These are phyloP conservation scores for Anisodus tanguticus DNA, from an alignment of 257 asterid species.

Conservation along the genomic window DNA sequence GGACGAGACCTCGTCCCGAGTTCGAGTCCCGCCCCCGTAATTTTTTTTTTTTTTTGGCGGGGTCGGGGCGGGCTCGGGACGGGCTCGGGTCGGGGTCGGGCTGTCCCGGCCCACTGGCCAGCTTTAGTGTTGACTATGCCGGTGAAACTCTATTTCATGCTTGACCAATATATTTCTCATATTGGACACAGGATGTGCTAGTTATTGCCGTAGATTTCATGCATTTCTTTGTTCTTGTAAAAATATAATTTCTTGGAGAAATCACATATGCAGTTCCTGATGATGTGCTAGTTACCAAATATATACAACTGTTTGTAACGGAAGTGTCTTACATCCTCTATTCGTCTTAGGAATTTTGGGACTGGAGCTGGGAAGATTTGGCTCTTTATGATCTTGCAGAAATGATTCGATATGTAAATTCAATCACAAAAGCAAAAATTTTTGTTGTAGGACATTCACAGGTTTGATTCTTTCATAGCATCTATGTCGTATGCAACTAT, in stretches of 20 bases:
- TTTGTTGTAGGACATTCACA: constrained; percentile 94
- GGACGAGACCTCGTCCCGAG: too few species aligned
- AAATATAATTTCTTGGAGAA: constrained; percentile 10
- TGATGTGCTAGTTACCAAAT: constrained; percentile 14
- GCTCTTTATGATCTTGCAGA: constrained; percentile 85
- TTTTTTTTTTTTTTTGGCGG: too few species aligned
- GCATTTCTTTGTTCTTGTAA: not conserved
- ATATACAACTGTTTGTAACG: not conserved
- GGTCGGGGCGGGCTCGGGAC: too few species aligned
- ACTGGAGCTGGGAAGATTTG: constrained; percentile 99
- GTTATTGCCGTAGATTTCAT: not conserved
- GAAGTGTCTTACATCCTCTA: not conserved
- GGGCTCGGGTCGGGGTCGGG: too few species aligned
- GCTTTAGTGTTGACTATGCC: not conserved
- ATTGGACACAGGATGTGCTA: constrained; percentile 10
- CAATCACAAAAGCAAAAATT: constrained; percentile 66
- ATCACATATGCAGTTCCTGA: constrained; percentile 21
- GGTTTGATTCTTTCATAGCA: constrained; percentile 49
- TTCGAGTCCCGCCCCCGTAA: too few species aligned
- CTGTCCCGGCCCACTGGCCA: too few species aligned
- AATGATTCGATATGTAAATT: constrained; percentile 69
- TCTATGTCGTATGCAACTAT: constrained; percentile 16
- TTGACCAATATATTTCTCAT: constrained; percentile 14
- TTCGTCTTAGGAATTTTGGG: constrained; percentile 83
- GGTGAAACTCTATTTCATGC: not conserved